These are phyloP conservation scores for Lasiodiplodia theobromae DNA, from an alignment of 2,329 filamentous ascomycete genomes.

Conservation along the genomic window DNA sequence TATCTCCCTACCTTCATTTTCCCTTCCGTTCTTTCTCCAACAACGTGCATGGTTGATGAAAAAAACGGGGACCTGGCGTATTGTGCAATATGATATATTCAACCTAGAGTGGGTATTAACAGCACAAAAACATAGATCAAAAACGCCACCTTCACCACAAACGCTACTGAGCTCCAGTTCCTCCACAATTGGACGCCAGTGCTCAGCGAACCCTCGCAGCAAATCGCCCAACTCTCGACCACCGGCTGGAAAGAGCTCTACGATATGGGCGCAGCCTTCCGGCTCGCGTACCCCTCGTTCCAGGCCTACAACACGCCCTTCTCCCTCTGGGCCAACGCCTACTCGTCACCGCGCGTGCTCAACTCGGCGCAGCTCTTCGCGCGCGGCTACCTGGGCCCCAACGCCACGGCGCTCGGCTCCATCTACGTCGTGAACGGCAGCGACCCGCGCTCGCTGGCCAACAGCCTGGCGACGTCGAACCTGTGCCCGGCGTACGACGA, in stretches of 20 bases:
- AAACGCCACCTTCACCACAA: conserved; percentile 60
- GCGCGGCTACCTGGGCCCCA: conserved; percentile 66
- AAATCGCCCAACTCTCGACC: conserved; percentile 66
- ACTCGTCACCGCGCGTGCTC: conserved; percentile 62
- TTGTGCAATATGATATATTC: neutral
- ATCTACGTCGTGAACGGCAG: conserved; percentile 66
- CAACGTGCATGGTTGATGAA: too few relatives aligned
- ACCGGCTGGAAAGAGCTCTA: conserved; percentile 70
- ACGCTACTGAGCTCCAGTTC: conserved; percentile 61
- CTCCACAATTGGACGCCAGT: conserved; percentile 66
- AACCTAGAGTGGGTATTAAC: neutral
- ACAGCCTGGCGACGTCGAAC: conserved; percentile 69
- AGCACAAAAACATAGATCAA: conserved; percentile 54
- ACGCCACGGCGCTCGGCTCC: conserved; percentile 60
- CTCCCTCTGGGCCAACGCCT: conserved; percentile 71
- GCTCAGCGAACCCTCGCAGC: conserved; percentile 60
- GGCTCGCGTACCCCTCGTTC: conserved; percentile 56
- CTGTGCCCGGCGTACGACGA: conserved; percentile 67
- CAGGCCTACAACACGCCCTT: conserved; percentile 59
- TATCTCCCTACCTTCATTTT: neutral
- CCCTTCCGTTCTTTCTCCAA: neutral
- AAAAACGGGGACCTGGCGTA: too few relatives aligned
- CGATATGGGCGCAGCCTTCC: conserved; percentile 62
- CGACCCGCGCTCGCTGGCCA: conserved; percentile 58
- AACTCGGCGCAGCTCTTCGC: conserved; percentile 69